A percentile compares a stretch with the other conserved stretches of the same genome.
These are phyloP conservation scores for Taiozyma sp. DNA, from an alignment of 1,139 yeast species.

Conservation along the genomic window DNA sequence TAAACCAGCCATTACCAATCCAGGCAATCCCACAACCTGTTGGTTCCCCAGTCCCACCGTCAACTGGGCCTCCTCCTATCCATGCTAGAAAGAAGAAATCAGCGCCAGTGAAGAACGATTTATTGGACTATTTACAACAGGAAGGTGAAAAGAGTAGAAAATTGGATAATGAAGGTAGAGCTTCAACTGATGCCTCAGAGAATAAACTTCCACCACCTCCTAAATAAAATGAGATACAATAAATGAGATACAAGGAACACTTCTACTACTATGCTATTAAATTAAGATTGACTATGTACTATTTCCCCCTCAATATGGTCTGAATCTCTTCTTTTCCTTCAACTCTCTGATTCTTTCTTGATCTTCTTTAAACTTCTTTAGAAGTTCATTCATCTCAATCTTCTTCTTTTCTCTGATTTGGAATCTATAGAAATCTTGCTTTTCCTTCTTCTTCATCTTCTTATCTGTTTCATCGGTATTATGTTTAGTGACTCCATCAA, in stretches of 20 bases:
- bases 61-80: constrained; percentile 17
- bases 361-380: constrained; percentile 81
- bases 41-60: neutral
- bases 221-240: neutral
- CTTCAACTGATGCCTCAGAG: constrained; percentile 3
- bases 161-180: constrained; percentile 19
- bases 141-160: constrained; percentile 32
- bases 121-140: constrained; percentile 32
- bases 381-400: constrained; percentile 83
- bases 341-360: constrained; percentile 78
- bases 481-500: constrained; percentile 36
- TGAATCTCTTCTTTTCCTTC: constrained; percentile 78
- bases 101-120: constrained; percentile 13
- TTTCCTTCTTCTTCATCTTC: constrained; percentile 72
- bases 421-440: constrained; percentile 91
- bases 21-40: constrained; percentile 3
- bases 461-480: constrained; percentile 25
- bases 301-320: constrained; percentile 50
- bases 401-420: constrained; percentile 93
- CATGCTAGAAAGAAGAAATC: constrained; percentile 27
- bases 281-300: neutral
- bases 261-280: neutral
- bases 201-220: constrained; percentile 28
- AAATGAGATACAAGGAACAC: too few relatives aligned
- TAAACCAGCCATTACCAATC: neutral